Conservation (phyloP, 495 filamentous ascomycete species). For the Hypomontagnella monticulosa region DNA sequence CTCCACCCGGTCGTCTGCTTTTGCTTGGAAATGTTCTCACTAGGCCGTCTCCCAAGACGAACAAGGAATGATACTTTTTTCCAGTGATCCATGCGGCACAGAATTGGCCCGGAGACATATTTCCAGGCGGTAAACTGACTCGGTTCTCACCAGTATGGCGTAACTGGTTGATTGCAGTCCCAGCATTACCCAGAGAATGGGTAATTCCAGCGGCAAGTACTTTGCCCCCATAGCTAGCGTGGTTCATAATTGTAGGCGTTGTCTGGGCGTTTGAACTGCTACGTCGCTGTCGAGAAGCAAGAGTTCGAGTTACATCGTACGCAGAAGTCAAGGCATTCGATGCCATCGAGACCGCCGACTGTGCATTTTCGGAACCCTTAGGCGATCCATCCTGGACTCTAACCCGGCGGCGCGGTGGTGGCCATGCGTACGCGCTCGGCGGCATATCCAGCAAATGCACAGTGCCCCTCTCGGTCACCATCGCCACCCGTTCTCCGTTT, state of each 20-base stretch:
- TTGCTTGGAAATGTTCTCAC: constrained; percentile 75
- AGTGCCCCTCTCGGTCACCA: constrained; percentile 92
- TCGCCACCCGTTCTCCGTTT: constrained; percentile 79
- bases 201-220: constrained; percentile 84
- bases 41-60: constrained; percentile 65
- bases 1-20: constrained; percentile 54
- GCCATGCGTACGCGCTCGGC: constrained; percentile 86
- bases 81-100: constrained; percentile 67
- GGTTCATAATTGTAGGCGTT: constrained; percentile 71
- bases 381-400: constrained; percentile 55
- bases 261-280: constrained; percentile 56
- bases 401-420: constrained; percentile 74
- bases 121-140: constrained; percentile 72
- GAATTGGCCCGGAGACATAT: constrained; percentile 53
- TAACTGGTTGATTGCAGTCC: constrained; percentile 78
- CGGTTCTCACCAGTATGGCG: constrained; percentile 87
- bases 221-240: constrained; percentile 76
- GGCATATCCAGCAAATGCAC: constrained; percentile 90
- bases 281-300: constrained; percentile 60
- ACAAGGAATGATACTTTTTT: constrained; percentile 62
- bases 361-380: constrained; percentile 49
- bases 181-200: constrained; percentile 83
- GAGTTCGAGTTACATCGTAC: constrained; percentile 62
- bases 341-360: constrained; percentile 63
- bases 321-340: constrained; percentile 74